Percentiles rank a stretch among this genome's conserved stretches.
Evolutionary conservation across 2,329 filamentous ascomycete genomes (phyloP).

Genomic region (Diaporthe australafricana): DNA sequence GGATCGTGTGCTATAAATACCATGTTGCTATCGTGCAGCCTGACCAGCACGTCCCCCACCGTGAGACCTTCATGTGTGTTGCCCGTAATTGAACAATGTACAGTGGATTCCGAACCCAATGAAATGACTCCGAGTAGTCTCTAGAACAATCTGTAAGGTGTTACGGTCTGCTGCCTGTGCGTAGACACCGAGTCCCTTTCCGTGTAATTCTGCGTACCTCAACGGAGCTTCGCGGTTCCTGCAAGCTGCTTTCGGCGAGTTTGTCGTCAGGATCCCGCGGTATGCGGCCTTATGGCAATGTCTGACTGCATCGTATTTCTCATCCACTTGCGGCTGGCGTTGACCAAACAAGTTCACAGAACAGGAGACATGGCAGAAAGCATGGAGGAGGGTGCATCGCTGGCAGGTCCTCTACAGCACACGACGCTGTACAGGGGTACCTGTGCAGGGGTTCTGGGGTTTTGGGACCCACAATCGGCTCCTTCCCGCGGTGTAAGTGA

Average conservation of each 20-base stretch:
- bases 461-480: conserved; percentile 7
- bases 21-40: no score
- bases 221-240: neutral
- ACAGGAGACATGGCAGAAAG: no score
- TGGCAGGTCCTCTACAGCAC: no score
- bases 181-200: neutral
- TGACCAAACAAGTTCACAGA: neutral
- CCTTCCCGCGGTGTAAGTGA: conserved; percentile 15
- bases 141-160: neutral
- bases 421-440: no score
- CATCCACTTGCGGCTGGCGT: neutral
- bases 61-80: neutral
- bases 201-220: neutral
- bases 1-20: neutral
- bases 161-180: neutral
- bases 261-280: neutral
- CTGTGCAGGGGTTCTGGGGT: neutral
- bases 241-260: neutral
- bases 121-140: neutral
- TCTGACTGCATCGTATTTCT: no score
- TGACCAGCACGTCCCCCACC: neutral
- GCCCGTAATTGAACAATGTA: neutral
- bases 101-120: neutral
- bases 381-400: neutral
- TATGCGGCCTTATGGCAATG: neutral